Conservation (phyloP, 257 asterid genomes). For the Solanum rostratum region DNA sequence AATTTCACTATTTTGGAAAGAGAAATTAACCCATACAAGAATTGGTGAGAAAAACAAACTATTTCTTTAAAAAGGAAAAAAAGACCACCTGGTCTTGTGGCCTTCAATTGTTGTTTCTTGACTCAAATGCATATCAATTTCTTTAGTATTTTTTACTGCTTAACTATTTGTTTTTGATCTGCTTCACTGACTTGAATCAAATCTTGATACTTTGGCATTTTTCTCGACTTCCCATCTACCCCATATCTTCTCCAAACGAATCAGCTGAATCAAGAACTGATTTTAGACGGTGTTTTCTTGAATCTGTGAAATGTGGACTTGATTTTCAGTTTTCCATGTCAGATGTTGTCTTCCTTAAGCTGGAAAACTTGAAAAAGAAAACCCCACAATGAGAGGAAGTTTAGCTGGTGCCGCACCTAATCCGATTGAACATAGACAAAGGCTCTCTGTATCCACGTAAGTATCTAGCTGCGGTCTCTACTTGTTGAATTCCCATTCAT, state of each 20-base stretch:
- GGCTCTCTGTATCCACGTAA: conserved; percentile 37
- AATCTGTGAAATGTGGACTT: background rate
- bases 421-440: conserved; percentile 50
- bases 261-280: background rate
- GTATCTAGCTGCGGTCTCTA: background rate
- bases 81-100: background rate
- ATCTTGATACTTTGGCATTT: background rate
- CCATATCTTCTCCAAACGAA: background rate
- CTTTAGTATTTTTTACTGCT: background rate
- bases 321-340: background rate
- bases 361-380: background rate
- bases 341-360: conserved; percentile 9
- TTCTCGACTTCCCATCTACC: background rate
- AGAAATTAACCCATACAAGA: background rate
- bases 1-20: background rate
- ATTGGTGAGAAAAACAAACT: background rate
- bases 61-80: background rate
- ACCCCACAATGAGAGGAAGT: conserved; percentile 39
- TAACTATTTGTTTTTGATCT: background rate
- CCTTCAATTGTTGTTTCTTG: background rate
- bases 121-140: background rate
- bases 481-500: background rate
- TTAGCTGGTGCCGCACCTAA: conserved; percentile 27
- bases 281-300: background rate
- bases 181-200: background rate